Conservation (phyloP, 768 basidiomycete species). For the Russula earlei region DNA sequence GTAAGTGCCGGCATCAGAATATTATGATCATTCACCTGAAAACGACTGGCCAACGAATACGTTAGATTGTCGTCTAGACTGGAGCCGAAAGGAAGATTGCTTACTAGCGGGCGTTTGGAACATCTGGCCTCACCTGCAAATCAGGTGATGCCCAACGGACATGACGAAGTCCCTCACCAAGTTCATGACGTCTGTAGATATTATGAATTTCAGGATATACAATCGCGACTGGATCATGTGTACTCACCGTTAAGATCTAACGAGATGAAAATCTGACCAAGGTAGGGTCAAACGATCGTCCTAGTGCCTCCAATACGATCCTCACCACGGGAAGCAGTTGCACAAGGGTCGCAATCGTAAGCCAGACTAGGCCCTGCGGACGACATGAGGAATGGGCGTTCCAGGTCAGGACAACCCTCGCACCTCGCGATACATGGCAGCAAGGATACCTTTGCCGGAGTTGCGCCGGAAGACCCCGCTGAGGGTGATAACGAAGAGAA, state of each 20-base stretch:
- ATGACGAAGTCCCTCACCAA: neutral
- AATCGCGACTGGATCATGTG: neutral
- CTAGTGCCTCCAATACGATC: no score
- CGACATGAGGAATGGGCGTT: neutral
- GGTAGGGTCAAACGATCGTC: neutral
- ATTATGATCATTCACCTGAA: conserved; percentile 2
- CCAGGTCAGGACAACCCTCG: neutral
- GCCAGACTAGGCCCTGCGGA: conserved; percentile 11
- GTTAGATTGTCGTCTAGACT: neutral
- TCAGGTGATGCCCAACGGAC: neutral
- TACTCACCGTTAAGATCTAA: conserved; percentile 4
- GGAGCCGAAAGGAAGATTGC: neutral
- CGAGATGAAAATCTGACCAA: conserved; percentile 7
- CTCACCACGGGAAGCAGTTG: conserved; percentile 10
- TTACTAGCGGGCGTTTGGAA: conserved; percentile 9
- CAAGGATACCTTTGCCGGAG: neutral
- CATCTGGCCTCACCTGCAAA: neutral
- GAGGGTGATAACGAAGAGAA: conserved; percentile 1
- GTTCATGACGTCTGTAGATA: conserved; percentile 8
- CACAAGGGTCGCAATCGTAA: neutral
- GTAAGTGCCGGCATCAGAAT: neutral
- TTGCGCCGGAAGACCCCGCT: conserved; percentile 1
- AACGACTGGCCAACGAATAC: neutral
- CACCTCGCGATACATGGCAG: conserved; percentile 5
- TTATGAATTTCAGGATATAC: neutral